A percentile compares a stretch with the other conserved stretches of the same genome.
Conservation (phyloP, 2,329 filamentous ascomycete genomes). For the Aspergillus luchuensis region DNA sequence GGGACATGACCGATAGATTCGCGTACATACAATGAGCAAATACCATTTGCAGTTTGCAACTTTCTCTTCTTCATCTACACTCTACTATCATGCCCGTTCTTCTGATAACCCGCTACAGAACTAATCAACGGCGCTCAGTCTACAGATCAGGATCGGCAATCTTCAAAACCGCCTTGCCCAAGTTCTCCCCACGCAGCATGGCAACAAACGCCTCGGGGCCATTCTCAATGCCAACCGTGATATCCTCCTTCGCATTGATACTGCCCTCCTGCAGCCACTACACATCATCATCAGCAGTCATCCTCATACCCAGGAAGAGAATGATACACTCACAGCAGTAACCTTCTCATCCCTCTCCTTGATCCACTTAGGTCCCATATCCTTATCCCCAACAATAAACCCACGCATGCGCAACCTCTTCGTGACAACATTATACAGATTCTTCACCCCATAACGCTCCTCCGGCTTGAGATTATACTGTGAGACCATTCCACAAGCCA, state of each 20-base stretch:
- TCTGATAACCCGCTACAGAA: too few relatives aligned
- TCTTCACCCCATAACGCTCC: slow-evolving; percentile 67
- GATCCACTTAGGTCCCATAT: slow-evolving; percentile 66
- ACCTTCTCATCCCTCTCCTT: slow-evolving; percentile 75
- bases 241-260: slow-evolving; percentile 68
- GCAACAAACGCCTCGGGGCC: slow-evolving; percentile 72
- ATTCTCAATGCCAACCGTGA: slow-evolving; percentile 77
- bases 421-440: slow-evolving; percentile 62
- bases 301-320: too few relatives aligned
- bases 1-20: too few relatives aligned
- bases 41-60: neutral
- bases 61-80: too few relatives aligned
- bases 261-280: slow-evolving; percentile 75
- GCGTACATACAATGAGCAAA: neutral
- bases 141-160: slow-evolving; percentile 3
- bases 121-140: too few relatives aligned
- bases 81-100: too few relatives aligned
- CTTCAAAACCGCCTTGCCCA: slow-evolving; percentile 82
- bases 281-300: slow-evolving; percentile 39
- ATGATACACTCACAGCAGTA: neutral
- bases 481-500: slow-evolving; percentile 69
- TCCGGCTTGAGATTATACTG: slow-evolving; percentile 65
- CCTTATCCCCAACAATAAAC: slow-evolving; percentile 71
- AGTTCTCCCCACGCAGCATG: slow-evolving; percentile 76
- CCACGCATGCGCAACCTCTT: slow-evolving; percentile 71